Conservation (phyloP, 2,329 filamentous ascomycete species). For the Didymella pomorum region DNA sequence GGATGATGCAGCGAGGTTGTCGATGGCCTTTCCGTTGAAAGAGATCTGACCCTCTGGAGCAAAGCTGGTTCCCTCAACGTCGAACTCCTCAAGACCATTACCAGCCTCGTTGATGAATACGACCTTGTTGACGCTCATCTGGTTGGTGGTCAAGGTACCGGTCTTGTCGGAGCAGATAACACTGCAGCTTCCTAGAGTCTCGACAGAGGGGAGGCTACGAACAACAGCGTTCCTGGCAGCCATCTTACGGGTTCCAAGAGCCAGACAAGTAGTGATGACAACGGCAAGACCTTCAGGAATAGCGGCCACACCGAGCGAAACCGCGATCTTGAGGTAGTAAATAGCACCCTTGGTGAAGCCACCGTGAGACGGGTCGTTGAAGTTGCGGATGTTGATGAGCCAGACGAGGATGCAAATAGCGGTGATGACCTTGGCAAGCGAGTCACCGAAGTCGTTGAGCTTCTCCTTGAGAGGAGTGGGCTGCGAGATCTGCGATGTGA, state of each 20-base stretch:
- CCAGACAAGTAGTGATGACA: constrained; percentile 98
- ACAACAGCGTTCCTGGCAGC: constrained; percentile 98
- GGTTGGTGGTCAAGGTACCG: constrained; percentile 95
- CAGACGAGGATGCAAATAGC: constrained; percentile 96
- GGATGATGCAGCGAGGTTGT: constrained; percentile 74
- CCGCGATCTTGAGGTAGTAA: constrained; percentile 99
- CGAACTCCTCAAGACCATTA: constrained; percentile 79
- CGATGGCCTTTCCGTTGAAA: constrained; percentile 71
- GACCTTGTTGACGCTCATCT: constrained; percentile 97
- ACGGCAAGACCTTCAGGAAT: constrained; percentile 98
- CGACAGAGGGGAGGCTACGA: constrained; percentile 92
- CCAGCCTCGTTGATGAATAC: constrained; percentile 81
- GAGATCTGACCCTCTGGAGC: constrained; percentile 80
- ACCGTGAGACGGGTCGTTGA: constrained; percentile 92
- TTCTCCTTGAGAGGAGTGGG: constrained; percentile 98
- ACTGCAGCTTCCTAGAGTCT: constrained; percentile 98
- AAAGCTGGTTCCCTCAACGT: constrained; percentile 93
- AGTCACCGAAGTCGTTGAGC: constrained; percentile 96
- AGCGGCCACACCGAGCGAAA: constrained; percentile 95
- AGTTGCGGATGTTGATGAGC: constrained; percentile 98
- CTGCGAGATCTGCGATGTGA: constrained; percentile 96
- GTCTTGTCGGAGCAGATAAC: constrained; percentile 99
- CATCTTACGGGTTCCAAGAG: constrained; percentile 97
- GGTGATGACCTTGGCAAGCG: constrained; percentile 95
- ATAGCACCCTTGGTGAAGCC: constrained; percentile 96